These are phyloP conservation scores for Sporodiniella umbellata DNA, from an alignment of 371 early-diverging fungal genomes.

Conservation along the genomic window DNA sequence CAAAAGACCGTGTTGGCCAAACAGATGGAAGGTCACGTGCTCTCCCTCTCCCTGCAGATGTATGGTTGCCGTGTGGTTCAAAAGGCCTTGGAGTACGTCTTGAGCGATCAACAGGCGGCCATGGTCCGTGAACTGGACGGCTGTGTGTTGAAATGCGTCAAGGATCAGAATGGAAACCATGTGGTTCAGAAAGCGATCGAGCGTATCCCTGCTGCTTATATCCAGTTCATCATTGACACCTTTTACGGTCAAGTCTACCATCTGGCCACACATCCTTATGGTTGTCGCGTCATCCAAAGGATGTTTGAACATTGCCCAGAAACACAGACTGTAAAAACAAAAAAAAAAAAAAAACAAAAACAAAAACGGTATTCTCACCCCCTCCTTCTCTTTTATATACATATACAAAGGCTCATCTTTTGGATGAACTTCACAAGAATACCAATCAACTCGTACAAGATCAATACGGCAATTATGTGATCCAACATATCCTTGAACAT, in stretches of 20 bases:
- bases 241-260: constrained; percentile 96
- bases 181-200: constrained; percentile 99
- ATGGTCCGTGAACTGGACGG: constrained; percentile 78
- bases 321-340: constrained; percentile 62
- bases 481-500: constrained; percentile 98
- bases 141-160: constrained; percentile 95
- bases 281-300: constrained; percentile 99
- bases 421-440: constrained; percentile 90
- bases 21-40: constrained; percentile 93
- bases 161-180: constrained; percentile 99
- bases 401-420: constrained; percentile 52
- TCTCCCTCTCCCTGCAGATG: constrained; percentile 97
- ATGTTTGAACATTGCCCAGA: constrained; percentile 99
- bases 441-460: constrained; percentile 95
- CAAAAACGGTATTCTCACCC: neutral
- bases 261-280: constrained; percentile 98
- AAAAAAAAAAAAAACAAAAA: neutral
- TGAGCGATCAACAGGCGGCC: constrained; percentile 54
- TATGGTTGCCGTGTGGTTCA: constrained; percentile 92
- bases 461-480: constrained; percentile 97
- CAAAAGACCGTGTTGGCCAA: constrained; percentile 86
- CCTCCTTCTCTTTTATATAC: neutral
- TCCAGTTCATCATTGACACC: constrained; percentile 94
- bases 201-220: constrained; percentile 89
- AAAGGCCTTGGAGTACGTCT: constrained; percentile 66